phyloP scores from a whole-genome alignment of 305 asterid species.

The Fraxinus xanthoxyloides region DNA sequence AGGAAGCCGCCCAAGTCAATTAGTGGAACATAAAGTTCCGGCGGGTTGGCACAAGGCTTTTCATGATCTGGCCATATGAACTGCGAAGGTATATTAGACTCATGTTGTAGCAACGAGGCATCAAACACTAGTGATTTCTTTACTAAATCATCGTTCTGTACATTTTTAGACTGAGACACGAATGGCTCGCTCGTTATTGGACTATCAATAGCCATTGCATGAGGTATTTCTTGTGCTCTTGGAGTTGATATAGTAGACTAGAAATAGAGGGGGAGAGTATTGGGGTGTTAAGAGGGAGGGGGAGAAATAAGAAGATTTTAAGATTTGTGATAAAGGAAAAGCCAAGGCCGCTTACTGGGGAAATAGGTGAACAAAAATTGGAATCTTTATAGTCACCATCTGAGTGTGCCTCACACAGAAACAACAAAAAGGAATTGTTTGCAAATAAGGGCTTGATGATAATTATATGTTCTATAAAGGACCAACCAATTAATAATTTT shows the following conservation, averaged over 20 bases:
- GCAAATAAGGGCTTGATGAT: constrained; percentile 23
- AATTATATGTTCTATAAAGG: constrained; percentile 15
- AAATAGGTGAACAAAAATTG: constrained; percentile 36
- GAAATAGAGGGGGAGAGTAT: background rate
- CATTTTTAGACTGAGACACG: constrained; percentile 14
- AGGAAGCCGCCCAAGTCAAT: constrained; percentile 63
- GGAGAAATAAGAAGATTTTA: background rate
- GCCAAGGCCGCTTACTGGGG: constrained; percentile 39
- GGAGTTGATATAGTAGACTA: background rate
- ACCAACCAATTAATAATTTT: constrained; percentile 8
- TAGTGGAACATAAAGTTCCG: constrained; percentile 56
- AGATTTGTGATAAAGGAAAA: constrained; percentile 35
- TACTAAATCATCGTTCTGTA: background rate
- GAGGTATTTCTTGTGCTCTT: background rate
- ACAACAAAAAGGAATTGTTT: constrained; percentile 22
- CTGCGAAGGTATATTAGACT: constrained; percentile 51
- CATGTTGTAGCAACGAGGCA: constrained; percentile 36
- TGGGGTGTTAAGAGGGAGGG: constrained; percentile 3
- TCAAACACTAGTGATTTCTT: constrained; percentile 45
- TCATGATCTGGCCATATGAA: constrained; percentile 88
- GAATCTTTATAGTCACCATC: constrained; percentile 47
- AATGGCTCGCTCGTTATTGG: constrained; percentile 33
- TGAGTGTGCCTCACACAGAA: constrained; percentile 15
- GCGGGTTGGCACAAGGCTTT: constrained; percentile 42
- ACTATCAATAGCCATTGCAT: constrained; percentile 61